These are phyloP conservation scores for Pestalotiopsis sp. DNA, from an alignment of 2,329 filamentous ascomycete genomes.

Conservation along the genomic window DNA sequence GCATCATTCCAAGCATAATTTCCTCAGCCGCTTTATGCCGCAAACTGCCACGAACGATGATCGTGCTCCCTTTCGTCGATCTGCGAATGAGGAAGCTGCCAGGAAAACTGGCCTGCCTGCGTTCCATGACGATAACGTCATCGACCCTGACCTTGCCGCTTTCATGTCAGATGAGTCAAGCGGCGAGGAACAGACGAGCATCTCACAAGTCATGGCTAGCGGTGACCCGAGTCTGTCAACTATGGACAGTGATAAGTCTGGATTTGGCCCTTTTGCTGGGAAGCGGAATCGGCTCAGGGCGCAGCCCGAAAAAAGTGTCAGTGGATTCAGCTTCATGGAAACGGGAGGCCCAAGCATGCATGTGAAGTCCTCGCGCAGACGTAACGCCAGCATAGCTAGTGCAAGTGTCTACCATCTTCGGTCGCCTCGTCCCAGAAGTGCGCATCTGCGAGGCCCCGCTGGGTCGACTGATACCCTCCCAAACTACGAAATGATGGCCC, in stretches of 20 bases:
- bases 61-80: constrained; percentile 82
- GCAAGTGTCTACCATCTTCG: constrained; percentile 73
- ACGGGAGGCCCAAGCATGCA: constrained; percentile 64
- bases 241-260: constrained; percentile 73
- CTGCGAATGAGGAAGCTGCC: constrained; percentile 64
- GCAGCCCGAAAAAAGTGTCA: constrained; percentile 74
- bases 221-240: constrained; percentile 65
- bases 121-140: constrained; percentile 99
- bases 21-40: constrained; percentile 74
- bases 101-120: constrained; percentile 74
- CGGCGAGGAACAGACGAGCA: constrained; percentile 86
- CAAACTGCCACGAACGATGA: constrained; percentile 62
- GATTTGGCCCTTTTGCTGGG: constrained; percentile 71
- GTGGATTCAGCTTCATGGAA: constrained; percentile 68
- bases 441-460: constrained; percentile 51
- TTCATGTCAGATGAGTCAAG: constrained; percentile 97
- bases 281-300: constrained; percentile 72
- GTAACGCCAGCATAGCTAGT: constrained; percentile 85
- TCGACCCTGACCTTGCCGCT: constrained; percentile 91
- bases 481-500: constrained; percentile 44
- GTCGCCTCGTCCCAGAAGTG: constrained; percentile 69
- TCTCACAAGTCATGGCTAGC: constrained; percentile 75
- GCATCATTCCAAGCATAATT: constrained; percentile 85
- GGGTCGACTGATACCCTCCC: constrained; percentile 54
- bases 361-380: constrained; percentile 65